phyloP scores from a whole-genome alignment of 106 monocot species.

The Chionographis japonica region DNA sequence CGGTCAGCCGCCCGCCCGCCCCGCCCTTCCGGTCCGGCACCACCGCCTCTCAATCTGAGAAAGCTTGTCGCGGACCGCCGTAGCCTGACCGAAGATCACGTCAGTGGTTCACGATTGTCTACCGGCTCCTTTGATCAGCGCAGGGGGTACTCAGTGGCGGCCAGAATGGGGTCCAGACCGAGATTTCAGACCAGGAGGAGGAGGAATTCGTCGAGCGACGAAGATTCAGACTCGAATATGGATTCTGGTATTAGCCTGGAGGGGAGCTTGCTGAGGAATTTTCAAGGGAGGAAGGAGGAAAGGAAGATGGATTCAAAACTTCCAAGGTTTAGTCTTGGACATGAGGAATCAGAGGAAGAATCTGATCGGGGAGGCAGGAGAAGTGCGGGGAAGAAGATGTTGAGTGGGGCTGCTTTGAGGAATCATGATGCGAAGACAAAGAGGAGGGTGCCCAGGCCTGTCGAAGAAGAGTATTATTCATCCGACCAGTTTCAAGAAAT shows the following conservation, averaged over 20 bases:
- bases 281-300: too few species aligned
- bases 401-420: constrained; percentile 62
- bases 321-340: constrained; percentile 16
- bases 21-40: not conserved
- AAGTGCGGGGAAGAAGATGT: constrained; percentile 32
- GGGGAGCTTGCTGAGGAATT: too few species aligned
- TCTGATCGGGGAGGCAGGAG: constrained; percentile 7
- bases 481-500: constrained; percentile 34
- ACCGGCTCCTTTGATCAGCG: constrained; percentile 23
- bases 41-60: constrained; percentile 30
- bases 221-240: constrained; percentile 22
- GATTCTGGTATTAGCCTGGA: constrained; percentile 13
- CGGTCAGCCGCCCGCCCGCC: not conserved
- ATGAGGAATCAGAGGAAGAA: constrained; percentile 22
- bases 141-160: constrained; percentile 28
- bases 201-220: constrained; percentile 43
- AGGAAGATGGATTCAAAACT: constrained; percentile 4
- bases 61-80: constrained; percentile 31
- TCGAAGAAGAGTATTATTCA: constrained; percentile 21
- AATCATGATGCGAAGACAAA: constrained; percentile 62
- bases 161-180: constrained; percentile 2
- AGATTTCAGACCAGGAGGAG: constrained; percentile 21
- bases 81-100: not conserved
- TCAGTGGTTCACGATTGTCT: not conserved
- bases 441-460: constrained; percentile 22